phyloP scores from a whole-genome alignment of 108 stramenopile species.

The Mediolabrus comicus region DNA sequence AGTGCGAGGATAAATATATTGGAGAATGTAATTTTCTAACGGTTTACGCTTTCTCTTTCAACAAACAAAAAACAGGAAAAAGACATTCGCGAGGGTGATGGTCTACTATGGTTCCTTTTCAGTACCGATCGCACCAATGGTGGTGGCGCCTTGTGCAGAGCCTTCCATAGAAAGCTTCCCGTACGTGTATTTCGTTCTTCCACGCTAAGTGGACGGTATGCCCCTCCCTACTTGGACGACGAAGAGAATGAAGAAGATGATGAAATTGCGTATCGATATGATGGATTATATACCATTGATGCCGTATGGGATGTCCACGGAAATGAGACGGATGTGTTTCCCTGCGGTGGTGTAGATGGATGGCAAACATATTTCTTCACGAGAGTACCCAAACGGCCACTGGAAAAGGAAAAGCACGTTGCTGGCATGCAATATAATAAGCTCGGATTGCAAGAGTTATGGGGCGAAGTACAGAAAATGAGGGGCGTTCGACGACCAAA shows the following conservation, averaged over 20 bases:
- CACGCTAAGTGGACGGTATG: slow-evolving; percentile 30
- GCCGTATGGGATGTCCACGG: slow-evolving; percentile 51
- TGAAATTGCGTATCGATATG: slow-evolving; percentile 51
- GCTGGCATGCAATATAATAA: slow-evolving; percentile 47
- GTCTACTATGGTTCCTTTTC: slow-evolving; percentile 42
- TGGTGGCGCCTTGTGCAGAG: slow-evolving; percentile 43
- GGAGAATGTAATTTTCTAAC: neutral
- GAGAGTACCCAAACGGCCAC: slow-evolving; percentile 40
- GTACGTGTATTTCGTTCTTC: slow-evolving; percentile 52
- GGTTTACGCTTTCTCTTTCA: neutral
- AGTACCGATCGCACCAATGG: slow-evolving; percentile 45
- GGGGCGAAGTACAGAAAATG: slow-evolving; percentile 49
- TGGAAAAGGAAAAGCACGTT: slow-evolving; percentile 29
- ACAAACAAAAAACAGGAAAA: slow-evolving; percentile 27
- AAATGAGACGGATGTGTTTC: slow-evolving; percentile 44
- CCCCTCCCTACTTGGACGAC: slow-evolving; percentile 37
- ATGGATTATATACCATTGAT: slow-evolving; percentile 51
- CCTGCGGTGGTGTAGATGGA: slow-evolving; percentile 26
- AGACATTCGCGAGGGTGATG: slow-evolving; percentile 48
- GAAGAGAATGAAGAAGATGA: slow-evolving; percentile 36
- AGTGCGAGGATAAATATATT: neutral
- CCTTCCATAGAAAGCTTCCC: slow-evolving; percentile 44
- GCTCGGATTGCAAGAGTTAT: slow-evolving; percentile 48
- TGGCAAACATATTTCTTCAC: slow-evolving; percentile 49
- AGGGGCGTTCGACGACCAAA: slow-evolving; percentile 36